Evolutionary conservation across 257 asterid genomes (phyloP).

Genomic region (Sherardia arvensis): DNA sequence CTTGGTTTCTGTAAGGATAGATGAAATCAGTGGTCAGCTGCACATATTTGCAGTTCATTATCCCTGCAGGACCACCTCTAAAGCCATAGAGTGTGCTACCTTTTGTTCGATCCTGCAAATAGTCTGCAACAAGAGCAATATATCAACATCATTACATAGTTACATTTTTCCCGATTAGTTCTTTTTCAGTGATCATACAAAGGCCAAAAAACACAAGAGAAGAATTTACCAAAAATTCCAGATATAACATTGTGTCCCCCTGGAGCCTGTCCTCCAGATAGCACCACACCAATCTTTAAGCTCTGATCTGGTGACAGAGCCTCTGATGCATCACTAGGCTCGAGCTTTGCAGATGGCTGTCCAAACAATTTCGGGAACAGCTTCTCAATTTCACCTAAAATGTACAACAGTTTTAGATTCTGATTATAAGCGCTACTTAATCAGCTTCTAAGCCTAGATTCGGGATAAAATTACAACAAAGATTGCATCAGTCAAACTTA

Average conservation of each 20-base stretch:
- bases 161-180: background rate
- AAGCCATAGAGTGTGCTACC: slow-evolving; percentile 89
- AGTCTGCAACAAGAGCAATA: slow-evolving; percentile 37
- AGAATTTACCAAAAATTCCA: slow-evolving; percentile 61
- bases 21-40: slow-evolving; percentile 65
- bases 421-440: background rate
- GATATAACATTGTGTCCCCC: slow-evolving; percentile 96
- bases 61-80: slow-evolving; percentile 93
- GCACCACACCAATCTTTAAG: slow-evolving; percentile 77
- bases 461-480: too few relatives aligned
- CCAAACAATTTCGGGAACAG: slow-evolving; percentile 73
- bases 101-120: slow-evolving; percentile 62
- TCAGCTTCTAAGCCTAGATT: background rate
- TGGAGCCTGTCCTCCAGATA: slow-evolving; percentile 97
- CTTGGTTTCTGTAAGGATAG: slow-evolving; percentile 94
- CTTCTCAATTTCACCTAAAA: slow-evolving; percentile 78
- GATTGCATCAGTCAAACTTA: too few relatives aligned
- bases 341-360: slow-evolving; percentile 76
- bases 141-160: background rate
- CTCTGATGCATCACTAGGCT: slow-evolving; percentile 39
- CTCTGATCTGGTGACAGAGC: slow-evolving; percentile 14
- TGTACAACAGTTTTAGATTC: background rate
- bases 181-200: too few relatives aligned
- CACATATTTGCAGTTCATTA: slow-evolving; percentile 79
- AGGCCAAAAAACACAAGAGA: background rate